phyloP scores from a whole-genome alignment of 495 filamentous ascomycete genomes.

The Thermochaetoides thermophila region DNA sequence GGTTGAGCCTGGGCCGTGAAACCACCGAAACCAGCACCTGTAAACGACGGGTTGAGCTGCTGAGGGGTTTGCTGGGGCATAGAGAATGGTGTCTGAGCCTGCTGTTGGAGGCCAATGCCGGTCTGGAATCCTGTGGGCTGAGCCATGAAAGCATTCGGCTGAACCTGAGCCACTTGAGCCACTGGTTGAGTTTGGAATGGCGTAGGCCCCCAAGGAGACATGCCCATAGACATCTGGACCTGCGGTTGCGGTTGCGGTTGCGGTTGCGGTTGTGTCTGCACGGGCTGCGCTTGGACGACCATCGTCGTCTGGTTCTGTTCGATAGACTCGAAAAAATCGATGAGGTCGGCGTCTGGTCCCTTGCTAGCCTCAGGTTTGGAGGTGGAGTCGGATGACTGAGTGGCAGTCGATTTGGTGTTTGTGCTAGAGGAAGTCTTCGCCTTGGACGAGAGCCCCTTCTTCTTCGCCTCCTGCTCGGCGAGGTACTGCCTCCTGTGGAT shows the following conservation, averaged over 20 bases:
- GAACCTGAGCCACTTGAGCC: conserved; percentile 24
- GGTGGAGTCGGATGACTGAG: conserved; percentile 7
- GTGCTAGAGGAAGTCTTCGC: conserved; percentile 25
- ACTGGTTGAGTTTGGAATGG: conserved; percentile 19
- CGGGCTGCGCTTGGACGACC: conserved; percentile 28
- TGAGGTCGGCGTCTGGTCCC: conserved; percentile 65
- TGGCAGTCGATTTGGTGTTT: conserved; percentile 9
- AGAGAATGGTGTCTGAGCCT: conserved; percentile 28
- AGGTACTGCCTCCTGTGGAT: conserved; percentile 84
- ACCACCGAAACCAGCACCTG: conserved; percentile 75
- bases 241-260: conserved; percentile 13
- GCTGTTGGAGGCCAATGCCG: conserved; percentile 34
- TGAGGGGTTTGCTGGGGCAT: conserved; percentile 30
- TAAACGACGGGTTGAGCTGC: conserved; percentile 38
- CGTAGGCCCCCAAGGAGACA: conserved; percentile 18
- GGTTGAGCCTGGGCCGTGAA: conserved; percentile 64
- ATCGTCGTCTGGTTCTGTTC: conserved; percentile 80
- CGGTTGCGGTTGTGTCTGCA: conserved; percentile 14
- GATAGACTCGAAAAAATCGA: conserved; percentile 98
- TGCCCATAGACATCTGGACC: conserved; percentile 17
- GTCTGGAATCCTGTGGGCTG: conserved; percentile 34
- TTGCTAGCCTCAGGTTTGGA: conserved; percentile 26
- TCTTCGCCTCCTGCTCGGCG: conserved; percentile 70
- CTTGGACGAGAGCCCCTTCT: conserved; percentile 25
- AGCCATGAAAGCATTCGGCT: conserved; percentile 35